Conservation (phyloP, 2,329 filamentous ascomycete genomes). For the Verticillium albo-atrum region DNA sequence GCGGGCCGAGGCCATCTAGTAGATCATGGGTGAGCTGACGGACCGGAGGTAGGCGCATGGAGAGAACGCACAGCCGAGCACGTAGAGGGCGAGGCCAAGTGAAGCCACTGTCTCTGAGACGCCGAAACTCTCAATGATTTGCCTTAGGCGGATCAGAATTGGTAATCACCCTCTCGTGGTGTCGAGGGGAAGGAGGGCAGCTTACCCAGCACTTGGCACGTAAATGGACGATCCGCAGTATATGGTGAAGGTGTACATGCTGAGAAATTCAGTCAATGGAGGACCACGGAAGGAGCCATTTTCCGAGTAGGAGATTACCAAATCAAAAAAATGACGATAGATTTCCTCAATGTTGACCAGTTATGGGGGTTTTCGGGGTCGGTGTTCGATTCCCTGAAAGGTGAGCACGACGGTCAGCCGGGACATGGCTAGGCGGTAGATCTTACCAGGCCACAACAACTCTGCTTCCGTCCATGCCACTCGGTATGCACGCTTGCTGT, state of each 20-base stretch:
- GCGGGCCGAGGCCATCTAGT: constrained; percentile 7
- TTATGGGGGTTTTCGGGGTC: constrained; percentile 2
- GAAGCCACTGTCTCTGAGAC: constrained; percentile 3
- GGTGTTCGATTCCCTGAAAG: not conserved
- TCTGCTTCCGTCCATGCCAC: not conserved
- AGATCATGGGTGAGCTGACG: not conserved
- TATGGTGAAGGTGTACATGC: constrained; percentile 2
- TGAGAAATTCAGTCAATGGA: not conserved
- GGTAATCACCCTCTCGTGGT: not conserved
- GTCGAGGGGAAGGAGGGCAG: not conserved
- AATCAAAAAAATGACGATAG: not conserved
- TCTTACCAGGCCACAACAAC: not conserved
- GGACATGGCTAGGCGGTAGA: not conserved
- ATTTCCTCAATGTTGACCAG: not conserved
- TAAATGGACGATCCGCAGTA: constrained; percentile 10
- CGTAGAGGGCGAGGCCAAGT: constrained; percentile 5
- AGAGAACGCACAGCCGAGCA: constrained; percentile 6
- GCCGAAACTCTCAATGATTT: constrained; percentile 3
- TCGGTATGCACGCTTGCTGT: not conserved
- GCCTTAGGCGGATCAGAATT: not conserved
- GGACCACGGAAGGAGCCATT: not conserved
- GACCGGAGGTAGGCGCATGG: no score
- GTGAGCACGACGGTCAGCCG: not conserved
- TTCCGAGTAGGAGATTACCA: not conserved
- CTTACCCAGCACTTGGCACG: not conserved